Evolutionary conservation across 1,139 yeast genomes (phyloP).

Genomic region (Kurtzmaniella quercitrusa): DNA sequence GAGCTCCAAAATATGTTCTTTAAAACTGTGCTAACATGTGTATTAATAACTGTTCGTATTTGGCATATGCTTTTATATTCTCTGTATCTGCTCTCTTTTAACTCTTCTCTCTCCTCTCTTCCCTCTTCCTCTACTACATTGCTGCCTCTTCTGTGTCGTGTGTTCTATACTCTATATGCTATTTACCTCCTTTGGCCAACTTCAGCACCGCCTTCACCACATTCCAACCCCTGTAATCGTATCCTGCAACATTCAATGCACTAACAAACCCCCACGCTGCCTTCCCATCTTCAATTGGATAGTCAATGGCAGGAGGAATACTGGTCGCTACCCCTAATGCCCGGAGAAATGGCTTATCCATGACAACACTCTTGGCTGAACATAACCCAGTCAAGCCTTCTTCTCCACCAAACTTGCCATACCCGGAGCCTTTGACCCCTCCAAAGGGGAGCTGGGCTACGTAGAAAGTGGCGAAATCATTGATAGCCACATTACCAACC

Average conservation of each 20-base stretch:
- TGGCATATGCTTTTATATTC: too few relatives aligned
- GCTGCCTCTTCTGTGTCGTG: not conserved
- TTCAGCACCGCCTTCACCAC: slow-evolving; percentile 39
- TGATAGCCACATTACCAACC: slow-evolving; percentile 91
- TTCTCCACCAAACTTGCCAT: slow-evolving; percentile 95
- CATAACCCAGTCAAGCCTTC: slow-evolving; percentile 92
- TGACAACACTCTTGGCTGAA: slow-evolving; percentile 78
- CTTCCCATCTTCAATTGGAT: slow-evolving; percentile 77
- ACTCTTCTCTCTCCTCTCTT: too few relatives aligned
- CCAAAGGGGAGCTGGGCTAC: slow-evolving; percentile 97
- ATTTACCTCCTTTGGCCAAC: slow-evolving; percentile 33
- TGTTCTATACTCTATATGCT: slow-evolving; percentile 1
- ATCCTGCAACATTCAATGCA: slow-evolving; percentile 83
- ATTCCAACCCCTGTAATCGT: slow-evolving; percentile 71
- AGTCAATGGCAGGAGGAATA: slow-evolving; percentile 85
- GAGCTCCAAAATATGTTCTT: too few relatives aligned
- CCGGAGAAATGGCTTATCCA: slow-evolving; percentile 69
- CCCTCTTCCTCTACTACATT: too few relatives aligned
- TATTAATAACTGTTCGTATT: too few relatives aligned
- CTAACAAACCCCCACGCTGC: slow-evolving; percentile 86
- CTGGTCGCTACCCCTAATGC: slow-evolving; percentile 60
- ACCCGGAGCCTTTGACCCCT: slow-evolving; percentile 88
- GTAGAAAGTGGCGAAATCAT: slow-evolving; percentile 94
- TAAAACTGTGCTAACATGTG: too few relatives aligned
- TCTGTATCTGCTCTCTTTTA: too few relatives aligned